Percentiles rank a stretch among this genome's conserved stretches.
Conservation (phyloP, 148 eudicot species). For the Euryodendron excelsum region DNA sequence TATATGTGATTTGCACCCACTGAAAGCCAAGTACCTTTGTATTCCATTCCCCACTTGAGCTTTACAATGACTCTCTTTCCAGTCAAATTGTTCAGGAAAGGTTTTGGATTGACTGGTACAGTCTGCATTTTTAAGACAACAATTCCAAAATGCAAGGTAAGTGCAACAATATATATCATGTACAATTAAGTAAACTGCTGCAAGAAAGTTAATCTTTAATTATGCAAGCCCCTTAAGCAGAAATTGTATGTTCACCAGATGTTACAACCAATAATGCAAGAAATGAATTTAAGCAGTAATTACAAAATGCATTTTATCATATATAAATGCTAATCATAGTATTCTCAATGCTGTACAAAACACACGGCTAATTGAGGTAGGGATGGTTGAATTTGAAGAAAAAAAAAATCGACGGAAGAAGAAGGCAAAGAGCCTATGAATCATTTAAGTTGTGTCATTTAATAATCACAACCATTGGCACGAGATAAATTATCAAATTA, state of each 20-base stretch:
- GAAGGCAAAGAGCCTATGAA: not conserved
- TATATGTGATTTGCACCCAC: not conserved
- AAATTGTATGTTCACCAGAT: not conserved
- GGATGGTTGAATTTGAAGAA: too few relatives aligned
- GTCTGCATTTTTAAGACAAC: conserved; percentile 41
- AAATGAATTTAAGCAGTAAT: not conserved
- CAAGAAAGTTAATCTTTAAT: not conserved
- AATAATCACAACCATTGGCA: not conserved
- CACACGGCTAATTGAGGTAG: not conserved
- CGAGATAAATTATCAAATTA: not conserved
- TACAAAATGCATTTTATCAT: not conserved
- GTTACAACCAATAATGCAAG: too few relatives aligned
- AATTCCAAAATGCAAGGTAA: not conserved
- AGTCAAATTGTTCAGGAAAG: conserved; percentile 70
- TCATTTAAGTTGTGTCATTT: not conserved
- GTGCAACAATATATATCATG: not conserved
- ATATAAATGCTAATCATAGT: not conserved
- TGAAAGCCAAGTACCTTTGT: conserved; percentile 45
- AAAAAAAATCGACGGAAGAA: too few relatives aligned
- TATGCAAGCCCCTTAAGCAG: not conserved
- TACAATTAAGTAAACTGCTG: not conserved
- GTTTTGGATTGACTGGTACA: conserved; percentile 76
- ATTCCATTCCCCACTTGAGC: conserved; percentile 79
- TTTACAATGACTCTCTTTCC: conserved; percentile 67
- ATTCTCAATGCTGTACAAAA: not conserved